phyloP scores from a whole-genome alignment of 2,329 filamentous ascomycete genomes.

The Colletotrichum magnum region DNA sequence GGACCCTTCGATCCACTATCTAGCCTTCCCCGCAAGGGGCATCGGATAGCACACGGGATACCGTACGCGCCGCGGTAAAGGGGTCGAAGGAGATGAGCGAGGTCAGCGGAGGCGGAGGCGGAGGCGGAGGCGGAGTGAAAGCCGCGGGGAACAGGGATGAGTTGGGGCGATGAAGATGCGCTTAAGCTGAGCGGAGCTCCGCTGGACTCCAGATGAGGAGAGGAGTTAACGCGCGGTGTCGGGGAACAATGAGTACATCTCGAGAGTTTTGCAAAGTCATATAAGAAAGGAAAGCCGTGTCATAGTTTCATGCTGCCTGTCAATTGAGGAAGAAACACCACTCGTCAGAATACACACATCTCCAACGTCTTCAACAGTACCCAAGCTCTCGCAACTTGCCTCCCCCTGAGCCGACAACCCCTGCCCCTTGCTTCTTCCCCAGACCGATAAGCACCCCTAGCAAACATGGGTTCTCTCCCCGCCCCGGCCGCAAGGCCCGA shows the following conservation, averaged over 20 bases:
- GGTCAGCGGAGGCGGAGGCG: constrained; percentile 25
- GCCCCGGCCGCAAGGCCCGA: constrained; percentile 19
- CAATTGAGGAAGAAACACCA: too few relatives aligned
- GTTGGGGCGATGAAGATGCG: not conserved
- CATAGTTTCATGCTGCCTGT: too few relatives aligned
- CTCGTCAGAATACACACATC: too few relatives aligned
- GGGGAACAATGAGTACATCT: not conserved
- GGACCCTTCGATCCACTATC: not conserved
- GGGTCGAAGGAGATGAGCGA: not conserved
- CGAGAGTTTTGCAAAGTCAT: not conserved
- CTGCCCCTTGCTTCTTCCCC: not conserved
- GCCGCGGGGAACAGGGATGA: constrained; percentile 4
- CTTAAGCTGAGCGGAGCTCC: constrained; percentile 23
- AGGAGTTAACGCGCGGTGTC: not conserved
- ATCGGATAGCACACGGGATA: not conserved
- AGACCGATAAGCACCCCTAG: not conserved
- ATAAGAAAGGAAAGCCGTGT: too few relatives aligned
- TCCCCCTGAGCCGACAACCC: not conserved
- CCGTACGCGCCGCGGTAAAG: not conserved
- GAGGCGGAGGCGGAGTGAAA: constrained; percentile 30
- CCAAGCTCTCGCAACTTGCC: too few relatives aligned
- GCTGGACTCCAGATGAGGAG: not conserved
- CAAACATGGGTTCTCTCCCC: constrained; percentile 33
- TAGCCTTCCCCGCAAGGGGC: not conserved
- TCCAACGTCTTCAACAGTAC: too few relatives aligned